These are phyloP conservation scores for Kregervanrija pseudodelftensis DNA, from an alignment of 805 yeast species.

Conservation along the genomic window DNA sequence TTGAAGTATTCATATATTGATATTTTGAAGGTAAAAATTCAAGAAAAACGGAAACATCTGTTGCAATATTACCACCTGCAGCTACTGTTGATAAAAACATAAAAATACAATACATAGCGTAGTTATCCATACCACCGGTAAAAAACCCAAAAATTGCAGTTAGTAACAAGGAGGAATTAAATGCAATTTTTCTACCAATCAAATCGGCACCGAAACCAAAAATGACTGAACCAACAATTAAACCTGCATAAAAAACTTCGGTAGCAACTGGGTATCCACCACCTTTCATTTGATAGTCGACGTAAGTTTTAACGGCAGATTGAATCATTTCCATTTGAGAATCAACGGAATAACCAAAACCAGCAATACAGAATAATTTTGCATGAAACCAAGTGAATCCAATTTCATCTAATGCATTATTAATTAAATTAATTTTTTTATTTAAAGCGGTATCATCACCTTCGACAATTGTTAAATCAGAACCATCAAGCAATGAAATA, in stretches of 20 bases:
- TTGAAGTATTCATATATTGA: constrained; percentile 45
- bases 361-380: constrained; percentile 43
- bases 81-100: constrained; percentile 38
- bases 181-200: constrained; percentile 46
- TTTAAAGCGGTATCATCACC: constrained; percentile 30
- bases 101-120: constrained; percentile 44
- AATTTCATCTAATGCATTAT: constrained; percentile 52
- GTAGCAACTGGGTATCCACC: constrained; percentile 37
- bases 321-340: constrained; percentile 44
- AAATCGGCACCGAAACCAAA: constrained; percentile 54
- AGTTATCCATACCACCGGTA: constrained; percentile 44
- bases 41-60: constrained; percentile 46
- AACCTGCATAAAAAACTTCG: constrained; percentile 42
- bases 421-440: constrained; percentile 37
- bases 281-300: constrained; percentile 40
- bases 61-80: constrained; percentile 51
- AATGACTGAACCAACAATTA: constrained; percentile 44
- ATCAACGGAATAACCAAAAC: constrained; percentile 51
- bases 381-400: constrained; percentile 54
- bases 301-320: constrained; percentile 37
- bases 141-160: constrained; percentile 46
- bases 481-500: background rate
- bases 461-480: constrained; percentile 18
- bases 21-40: constrained; percentile 45
- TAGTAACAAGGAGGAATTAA: constrained; percentile 41